Conservation (phyloP, 768 basidiomycete species). For the Mycena venus region DNA sequence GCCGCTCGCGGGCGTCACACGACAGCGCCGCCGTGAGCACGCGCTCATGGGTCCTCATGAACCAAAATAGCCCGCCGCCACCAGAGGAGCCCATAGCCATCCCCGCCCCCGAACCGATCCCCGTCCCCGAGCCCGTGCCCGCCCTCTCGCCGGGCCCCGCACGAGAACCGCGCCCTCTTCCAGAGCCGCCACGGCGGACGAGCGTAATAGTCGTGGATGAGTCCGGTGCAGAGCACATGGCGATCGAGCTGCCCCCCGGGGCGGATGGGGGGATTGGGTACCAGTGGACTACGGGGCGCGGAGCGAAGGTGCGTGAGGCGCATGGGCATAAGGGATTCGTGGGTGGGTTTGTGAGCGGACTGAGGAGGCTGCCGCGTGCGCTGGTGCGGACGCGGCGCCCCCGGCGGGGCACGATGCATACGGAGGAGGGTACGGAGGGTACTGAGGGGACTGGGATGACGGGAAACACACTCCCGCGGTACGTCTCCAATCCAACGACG, state of each 20-base stretch:
- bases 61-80: conserved; percentile 25
- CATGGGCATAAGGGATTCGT: conserved; percentile 17
- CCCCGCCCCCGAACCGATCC: conserved; percentile 29
- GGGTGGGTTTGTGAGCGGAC: conserved; percentile 33
- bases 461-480: conserved; percentile 34
- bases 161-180: conserved; percentile 20
- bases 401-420: conserved; percentile 22
- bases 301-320: conserved; percentile 20
- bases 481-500: conserved; percentile 30
- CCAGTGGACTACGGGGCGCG: conserved; percentile 26
- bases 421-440: conserved; percentile 27
- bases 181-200: conserved; percentile 18
- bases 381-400: conserved; percentile 20
- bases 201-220: neutral
- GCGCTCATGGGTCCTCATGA: conserved; percentile 35
- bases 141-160: neutral
- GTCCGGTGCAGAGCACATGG: conserved; percentile 24
- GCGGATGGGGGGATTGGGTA: conserved; percentile 11
- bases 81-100: conserved; percentile 23
- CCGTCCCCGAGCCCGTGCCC: conserved; percentile 26
- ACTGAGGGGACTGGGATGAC: conserved; percentile 25
- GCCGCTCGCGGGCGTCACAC: conserved; percentile 21
- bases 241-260: conserved; percentile 11
- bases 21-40: conserved; percentile 33
- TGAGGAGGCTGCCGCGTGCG: conserved; percentile 30